Evolutionary conservation across 2,329 filamentous ascomycete species (phyloP).

Genomic region (Pestalotiopsis sp.): DNA sequence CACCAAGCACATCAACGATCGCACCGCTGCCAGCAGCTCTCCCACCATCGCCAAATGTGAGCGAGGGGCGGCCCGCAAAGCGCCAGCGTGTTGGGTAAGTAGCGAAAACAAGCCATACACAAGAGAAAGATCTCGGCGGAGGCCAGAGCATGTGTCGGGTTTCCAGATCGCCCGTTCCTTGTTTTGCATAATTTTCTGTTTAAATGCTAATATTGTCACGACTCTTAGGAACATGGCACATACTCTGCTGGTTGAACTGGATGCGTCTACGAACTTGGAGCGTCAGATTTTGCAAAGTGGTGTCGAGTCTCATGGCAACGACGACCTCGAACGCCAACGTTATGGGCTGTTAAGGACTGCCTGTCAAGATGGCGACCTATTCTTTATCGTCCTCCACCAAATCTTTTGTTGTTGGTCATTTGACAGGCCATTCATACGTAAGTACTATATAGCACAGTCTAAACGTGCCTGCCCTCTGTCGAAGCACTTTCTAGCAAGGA

Average conservation of each 20-base stretch:
- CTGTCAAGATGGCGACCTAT: conserved; percentile 55
- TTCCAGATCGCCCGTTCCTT: background rate
- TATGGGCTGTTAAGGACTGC: conserved; percentile 59
- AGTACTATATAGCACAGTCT: background rate
- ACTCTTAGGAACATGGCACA: conserved; percentile 17
- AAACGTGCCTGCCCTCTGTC: background rate
- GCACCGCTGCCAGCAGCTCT: conserved; percentile 5
- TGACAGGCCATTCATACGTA: conserved; percentile 35
- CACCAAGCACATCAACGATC: conserved; percentile 18
- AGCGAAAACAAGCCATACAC: background rate
- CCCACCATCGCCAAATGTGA: conserved; percentile 10
- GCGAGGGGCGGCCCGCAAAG: conserved; percentile 22
- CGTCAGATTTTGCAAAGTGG: conserved; percentile 14
- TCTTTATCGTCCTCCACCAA: conserved; percentile 69
- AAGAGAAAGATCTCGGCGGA: background rate
- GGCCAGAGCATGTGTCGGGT: background rate
- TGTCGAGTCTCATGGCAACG: conserved; percentile 23
- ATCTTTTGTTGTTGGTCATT: conserved; percentile 60
- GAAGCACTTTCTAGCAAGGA: background rate
- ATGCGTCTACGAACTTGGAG: conserved; percentile 16
- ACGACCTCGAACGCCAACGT: conserved; percentile 45
- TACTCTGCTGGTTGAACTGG: conserved; percentile 20
- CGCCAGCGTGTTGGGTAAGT: conserved; percentile 28
- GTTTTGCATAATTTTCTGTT: background rate
- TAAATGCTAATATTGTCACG: background rate